phyloP scores from a whole-genome alignment of 306 rosid species.

The Betula pendula region DNA sequence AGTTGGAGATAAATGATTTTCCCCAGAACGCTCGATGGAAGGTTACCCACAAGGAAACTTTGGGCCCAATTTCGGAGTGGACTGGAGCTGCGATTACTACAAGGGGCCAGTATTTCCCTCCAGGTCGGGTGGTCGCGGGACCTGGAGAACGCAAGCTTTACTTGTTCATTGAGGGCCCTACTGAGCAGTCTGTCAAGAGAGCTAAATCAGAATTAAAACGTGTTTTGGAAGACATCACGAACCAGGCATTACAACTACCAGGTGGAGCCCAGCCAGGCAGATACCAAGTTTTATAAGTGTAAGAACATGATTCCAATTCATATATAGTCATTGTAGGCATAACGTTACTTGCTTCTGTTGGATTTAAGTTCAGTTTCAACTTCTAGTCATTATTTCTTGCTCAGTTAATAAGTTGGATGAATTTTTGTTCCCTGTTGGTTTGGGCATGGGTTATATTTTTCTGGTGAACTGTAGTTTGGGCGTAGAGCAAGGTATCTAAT shows the following conservation, averaged over 20 bases:
- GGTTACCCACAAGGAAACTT: conserved; percentile 95
- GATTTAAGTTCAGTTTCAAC: background rate
- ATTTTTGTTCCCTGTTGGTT: background rate
- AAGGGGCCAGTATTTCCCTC: conserved; percentile 88
- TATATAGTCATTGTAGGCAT: background rate
- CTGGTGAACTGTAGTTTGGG: background rate
- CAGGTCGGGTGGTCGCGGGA: conserved; percentile 73
- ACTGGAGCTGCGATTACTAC: conserved; percentile 98
- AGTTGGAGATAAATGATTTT: conserved; percentile 90
- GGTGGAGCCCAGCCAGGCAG: conserved; percentile 92
- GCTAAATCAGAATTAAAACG: conserved; percentile 87
- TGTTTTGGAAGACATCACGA: conserved; percentile 86
- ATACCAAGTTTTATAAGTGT: conserved; percentile 82
- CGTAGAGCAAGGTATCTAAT: background rate
- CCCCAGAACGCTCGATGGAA: conserved; percentile 99
- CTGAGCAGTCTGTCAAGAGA: conserved; percentile 84
- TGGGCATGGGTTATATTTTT: background rate
- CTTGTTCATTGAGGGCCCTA: conserved; percentile 93
- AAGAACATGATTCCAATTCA: conserved; percentile 35
- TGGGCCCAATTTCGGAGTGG: conserved; percentile 90
- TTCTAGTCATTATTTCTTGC: background rate
- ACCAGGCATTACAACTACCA: conserved; percentile 82
- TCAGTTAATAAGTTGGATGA: background rate
- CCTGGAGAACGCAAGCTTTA: conserved; percentile 92
- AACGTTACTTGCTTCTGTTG: conserved; percentile 11